These are phyloP conservation scores for Trametes sp. DNA, from an alignment of 1,284 basidiomycete species.

Conservation along the genomic window DNA sequence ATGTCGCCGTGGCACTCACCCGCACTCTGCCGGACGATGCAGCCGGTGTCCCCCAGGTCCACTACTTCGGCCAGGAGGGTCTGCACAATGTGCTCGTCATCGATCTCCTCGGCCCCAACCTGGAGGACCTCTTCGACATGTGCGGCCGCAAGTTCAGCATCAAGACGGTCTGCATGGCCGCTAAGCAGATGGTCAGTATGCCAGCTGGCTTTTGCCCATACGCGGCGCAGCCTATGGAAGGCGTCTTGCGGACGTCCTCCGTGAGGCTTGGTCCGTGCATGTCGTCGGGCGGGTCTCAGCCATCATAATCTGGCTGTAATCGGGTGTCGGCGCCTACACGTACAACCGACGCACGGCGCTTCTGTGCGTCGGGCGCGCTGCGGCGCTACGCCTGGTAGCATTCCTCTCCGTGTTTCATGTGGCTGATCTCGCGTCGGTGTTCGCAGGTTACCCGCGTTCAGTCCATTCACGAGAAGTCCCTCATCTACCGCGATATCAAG, in stretches of 20 bases:
- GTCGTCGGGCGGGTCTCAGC: conserved; percentile 19
- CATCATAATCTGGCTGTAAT: conserved; percentile 20
- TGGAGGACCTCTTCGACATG: conserved; percentile 99
- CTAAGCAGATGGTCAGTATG: conserved; percentile 92
- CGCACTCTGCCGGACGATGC: background rate
- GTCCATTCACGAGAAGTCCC: conserved; percentile 97
- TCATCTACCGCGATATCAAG: conserved; percentile 99
- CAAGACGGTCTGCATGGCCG: conserved; percentile 99
- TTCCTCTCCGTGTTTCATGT: background rate
- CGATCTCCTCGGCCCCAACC: conserved; percentile 93
- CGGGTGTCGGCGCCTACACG: conserved; percentile 24
- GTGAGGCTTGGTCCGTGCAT: conserved; percentile 17
- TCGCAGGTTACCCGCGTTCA: conserved; percentile 93
- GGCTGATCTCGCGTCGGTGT: conserved; percentile 1
- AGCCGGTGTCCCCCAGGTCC: conserved; percentile 97
- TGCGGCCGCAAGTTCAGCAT: conserved; percentile 96
- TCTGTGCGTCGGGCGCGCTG: conserved; percentile 10
- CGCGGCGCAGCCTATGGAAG: background rate
- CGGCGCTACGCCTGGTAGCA: background rate
- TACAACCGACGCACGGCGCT: conserved; percentile 23
- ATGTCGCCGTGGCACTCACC: conserved; percentile 8
- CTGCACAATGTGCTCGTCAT: conserved; percentile 98
- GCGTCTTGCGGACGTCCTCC: conserved; percentile 8
- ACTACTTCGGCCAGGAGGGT: conserved; percentile 99
- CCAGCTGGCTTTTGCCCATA: background rate